These are phyloP conservation scores for Quaeritorhiza haematococci DNA, from an alignment of 371 early-diverging fungal genomes.

Conservation along the genomic window DNA sequence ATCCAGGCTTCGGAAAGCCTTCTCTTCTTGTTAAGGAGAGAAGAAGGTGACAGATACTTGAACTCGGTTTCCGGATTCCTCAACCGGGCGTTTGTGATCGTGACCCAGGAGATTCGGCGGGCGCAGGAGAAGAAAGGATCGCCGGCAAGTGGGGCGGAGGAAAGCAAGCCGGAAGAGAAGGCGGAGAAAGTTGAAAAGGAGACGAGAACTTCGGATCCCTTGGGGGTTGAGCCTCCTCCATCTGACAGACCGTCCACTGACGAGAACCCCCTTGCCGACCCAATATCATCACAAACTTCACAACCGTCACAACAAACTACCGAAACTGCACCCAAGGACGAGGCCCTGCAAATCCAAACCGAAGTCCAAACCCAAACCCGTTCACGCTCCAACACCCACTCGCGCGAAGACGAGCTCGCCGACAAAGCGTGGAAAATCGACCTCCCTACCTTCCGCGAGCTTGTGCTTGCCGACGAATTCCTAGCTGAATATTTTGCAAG, in stretches of 20 bases:
- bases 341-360: constrained; percentile 1
- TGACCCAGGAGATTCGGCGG: too few relatives aligned
- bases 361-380: not conserved
- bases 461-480: constrained; percentile 35
- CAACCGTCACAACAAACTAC: not conserved
- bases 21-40: constrained; percentile 65
- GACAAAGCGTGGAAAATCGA: constrained; percentile 2
- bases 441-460: constrained; percentile 31
- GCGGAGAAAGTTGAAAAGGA: constrained; percentile 2
- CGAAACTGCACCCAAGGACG: not conserved
- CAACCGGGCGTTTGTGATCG: constrained; percentile 28
- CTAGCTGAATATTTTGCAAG: constrained; percentile 38
- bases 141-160: constrained; percentile 2
- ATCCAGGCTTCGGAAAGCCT: constrained; percentile 83
- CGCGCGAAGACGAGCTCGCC: not conserved
- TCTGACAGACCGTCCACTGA: not conserved
- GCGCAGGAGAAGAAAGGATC: too few relatives aligned
- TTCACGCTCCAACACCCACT: constrained; percentile 1
- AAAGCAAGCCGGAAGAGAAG: not conserved
- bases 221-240: not conserved
- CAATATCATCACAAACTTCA: not conserved
- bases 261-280: not conserved
- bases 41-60: constrained; percentile 32
- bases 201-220: not conserved
- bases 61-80: constrained; percentile 26